These are phyloP conservation scores for Eudorina sp. DNA, from an alignment of 139 green algal species.

Conservation along the genomic window DNA sequence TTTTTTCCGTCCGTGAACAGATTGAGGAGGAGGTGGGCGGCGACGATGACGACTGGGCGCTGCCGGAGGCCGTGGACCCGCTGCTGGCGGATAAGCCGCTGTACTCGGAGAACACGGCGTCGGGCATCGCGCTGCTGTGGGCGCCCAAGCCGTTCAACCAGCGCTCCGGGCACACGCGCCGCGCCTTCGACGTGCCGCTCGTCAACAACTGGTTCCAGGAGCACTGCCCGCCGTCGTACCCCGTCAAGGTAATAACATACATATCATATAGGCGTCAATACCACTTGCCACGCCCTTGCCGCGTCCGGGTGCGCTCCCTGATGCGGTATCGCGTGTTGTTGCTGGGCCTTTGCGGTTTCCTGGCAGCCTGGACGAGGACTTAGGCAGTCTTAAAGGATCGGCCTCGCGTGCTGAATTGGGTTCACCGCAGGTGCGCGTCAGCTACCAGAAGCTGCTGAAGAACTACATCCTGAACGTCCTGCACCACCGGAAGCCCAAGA, in stretches of 20 bases:
- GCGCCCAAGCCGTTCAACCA: conserved; percentile 96
- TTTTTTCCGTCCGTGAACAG: neutral
- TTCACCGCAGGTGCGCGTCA: conserved; percentile 96
- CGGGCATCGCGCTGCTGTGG: conserved; percentile 95
- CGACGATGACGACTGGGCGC: conserved; percentile 90
- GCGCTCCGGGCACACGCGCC: conserved; percentile 87
- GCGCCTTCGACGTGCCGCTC: conserved; percentile 96
- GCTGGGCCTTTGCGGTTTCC: too few relatives aligned
- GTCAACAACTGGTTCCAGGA: conserved; percentile 95
- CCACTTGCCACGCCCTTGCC: too few relatives aligned
- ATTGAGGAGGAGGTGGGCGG: conserved; percentile 76
- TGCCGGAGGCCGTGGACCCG: conserved; percentile 90
- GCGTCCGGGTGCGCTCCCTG: too few relatives aligned
- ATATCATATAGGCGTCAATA: too few relatives aligned
- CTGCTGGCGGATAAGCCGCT: conserved; percentile 79
- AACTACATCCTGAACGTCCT: conserved; percentile 98
- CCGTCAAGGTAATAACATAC: conserved; percentile 89
- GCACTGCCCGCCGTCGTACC: conserved; percentile 92
- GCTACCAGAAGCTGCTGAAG: conserved; percentile 99
- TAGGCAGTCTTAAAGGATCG: too few relatives aligned
- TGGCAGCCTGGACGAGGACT: too few relatives aligned
- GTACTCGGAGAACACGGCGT: conserved; percentile 91
- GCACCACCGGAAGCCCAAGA: conserved; percentile 93
- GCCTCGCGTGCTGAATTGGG: too few relatives aligned
- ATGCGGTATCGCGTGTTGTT: too few relatives aligned